A percentile compares a stretch with the other conserved stretches of the same genome.
Conservation (phyloP, 805 yeast genomes). For the Wickerhamiella allomyrinae region DNA sequence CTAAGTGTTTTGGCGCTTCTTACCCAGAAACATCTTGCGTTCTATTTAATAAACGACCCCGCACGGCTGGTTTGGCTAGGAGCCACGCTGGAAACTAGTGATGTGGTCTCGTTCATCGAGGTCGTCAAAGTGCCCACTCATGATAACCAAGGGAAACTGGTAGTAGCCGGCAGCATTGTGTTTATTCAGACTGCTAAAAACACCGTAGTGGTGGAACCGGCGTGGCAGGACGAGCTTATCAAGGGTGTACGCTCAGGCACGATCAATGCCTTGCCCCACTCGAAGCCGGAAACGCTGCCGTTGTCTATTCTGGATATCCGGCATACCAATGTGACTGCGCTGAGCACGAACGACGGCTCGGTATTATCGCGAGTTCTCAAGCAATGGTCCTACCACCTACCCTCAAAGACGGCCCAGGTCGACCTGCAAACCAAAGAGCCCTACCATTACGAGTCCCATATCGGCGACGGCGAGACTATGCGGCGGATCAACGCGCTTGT, state of each 20-base stretch:
- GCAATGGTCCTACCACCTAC: too few species aligned
- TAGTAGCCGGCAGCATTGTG: background rate
- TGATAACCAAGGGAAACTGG: background rate
- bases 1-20: conserved; percentile 11
- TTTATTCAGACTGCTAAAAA: background rate
- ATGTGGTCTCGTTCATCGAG: conserved; percentile 6
- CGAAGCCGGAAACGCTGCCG: background rate
- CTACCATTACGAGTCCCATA: background rate
- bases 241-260: background rate
- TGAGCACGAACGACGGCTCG: too few species aligned
- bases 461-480: background rate
- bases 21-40: conserved; percentile 4
- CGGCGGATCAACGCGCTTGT: background rate
- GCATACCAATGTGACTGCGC: background rate
- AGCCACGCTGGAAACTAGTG: background rate
- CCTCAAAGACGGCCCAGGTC: background rate
- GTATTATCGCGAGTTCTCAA: too few species aligned
- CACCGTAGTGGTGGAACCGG: background rate
- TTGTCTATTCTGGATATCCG: background rate
- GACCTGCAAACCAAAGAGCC: background rate
- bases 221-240: background rate
- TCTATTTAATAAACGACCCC: conserved; percentile 7
- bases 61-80: conserved; percentile 4
- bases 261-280: background rate
- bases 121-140: conserved; percentile 6